Base-by-base conservation (phyloP, 2,329 filamentous ascomycete species). In the Juglanconis juglandina region DNA sequence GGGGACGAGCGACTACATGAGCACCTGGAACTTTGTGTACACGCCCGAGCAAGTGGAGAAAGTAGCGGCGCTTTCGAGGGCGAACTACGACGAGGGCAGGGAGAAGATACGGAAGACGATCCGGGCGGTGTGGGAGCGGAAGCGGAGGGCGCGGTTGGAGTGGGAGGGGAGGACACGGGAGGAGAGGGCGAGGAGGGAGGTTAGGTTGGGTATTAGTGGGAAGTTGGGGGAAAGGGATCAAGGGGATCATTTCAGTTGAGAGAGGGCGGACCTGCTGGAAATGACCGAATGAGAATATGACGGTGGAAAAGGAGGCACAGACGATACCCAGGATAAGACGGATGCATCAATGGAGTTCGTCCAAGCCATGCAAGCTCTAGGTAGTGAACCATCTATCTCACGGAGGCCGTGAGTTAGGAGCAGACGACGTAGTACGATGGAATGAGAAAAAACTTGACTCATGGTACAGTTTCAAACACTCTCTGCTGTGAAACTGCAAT, bases 1-100 rank as follows among this genome's bases (percentile, higher is more conserved):
- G 0, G 87, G 87, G 32, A 85, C 83, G 2, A 90, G 86, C 56
- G 92, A 96, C 62, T 98, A 92, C 74, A 86, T 98, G 79, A 91
- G 87, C 66, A 99, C 95, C 0, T 99, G 95, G 95, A 99, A 99
- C 71, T 98, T 98, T 71, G 87, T 97, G 35, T 99, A 98, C 73
- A 96, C 90, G 2, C 88, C 92, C 0, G 88, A 95, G 60, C 89
- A 99, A 73, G 87, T 99, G 56, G 93, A 98, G 67, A 84, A 85
- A 33, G 92, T 96, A 0, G 89, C 96, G 2, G 81, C 83, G 5
- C 81, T 99, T 34, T 93, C 95, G 1, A 82, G 86, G 58, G 91
- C 91, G 10, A 99, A 99, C 73, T 99, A 92, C 67, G 81, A 85
- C 5, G 91, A 96, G 71, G 92, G 94, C 1, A 84, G 85, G 53